phyloP scores from a whole-genome alignment of 176 grass and related monocot genomes.

The Tuctoria greenei region DNA sequence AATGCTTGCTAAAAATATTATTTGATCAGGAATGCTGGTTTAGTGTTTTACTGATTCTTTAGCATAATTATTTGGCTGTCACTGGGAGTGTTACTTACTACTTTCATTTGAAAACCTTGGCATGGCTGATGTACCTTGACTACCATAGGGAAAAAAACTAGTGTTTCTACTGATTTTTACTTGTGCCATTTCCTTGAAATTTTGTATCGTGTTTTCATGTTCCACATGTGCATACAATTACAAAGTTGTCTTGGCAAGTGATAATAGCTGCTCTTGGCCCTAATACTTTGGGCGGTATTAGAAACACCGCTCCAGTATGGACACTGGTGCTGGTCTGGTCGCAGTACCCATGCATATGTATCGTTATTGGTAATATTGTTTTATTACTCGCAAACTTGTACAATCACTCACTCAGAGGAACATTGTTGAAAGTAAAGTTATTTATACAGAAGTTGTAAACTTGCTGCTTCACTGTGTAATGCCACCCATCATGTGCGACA shows the following conservation, averaged over 20 bases:
- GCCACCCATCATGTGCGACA: not conserved
- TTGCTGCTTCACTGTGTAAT: constrained; percentile 9
- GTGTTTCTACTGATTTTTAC: not conserved
- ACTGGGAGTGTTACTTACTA: constrained; percentile 5
- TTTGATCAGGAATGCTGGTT: not conserved
- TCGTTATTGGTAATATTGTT: not conserved
- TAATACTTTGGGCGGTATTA: not conserved
- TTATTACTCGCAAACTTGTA: constrained; percentile 1
- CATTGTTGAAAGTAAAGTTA: not conserved
- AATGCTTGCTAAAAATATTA: not conserved
- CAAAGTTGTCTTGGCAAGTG: not conserved
- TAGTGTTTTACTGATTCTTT: constrained; percentile 20
- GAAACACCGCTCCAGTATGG: not conserved
- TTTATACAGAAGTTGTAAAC: not conserved
- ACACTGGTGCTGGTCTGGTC: not conserved
- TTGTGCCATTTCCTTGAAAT: not conserved
- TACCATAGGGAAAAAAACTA: not conserved
- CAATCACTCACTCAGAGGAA: not conserved
- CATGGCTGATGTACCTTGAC: not conserved
- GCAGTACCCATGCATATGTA: not conserved
- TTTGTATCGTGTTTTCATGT: not conserved
- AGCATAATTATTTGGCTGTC: not conserved
- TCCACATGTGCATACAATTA: not conserved
- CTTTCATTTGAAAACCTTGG: not conserved
- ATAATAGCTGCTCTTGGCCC: not conserved